phyloP scores from a whole-genome alignment of 805 yeast genomes.

The Naumovozyma castellii region DNA sequence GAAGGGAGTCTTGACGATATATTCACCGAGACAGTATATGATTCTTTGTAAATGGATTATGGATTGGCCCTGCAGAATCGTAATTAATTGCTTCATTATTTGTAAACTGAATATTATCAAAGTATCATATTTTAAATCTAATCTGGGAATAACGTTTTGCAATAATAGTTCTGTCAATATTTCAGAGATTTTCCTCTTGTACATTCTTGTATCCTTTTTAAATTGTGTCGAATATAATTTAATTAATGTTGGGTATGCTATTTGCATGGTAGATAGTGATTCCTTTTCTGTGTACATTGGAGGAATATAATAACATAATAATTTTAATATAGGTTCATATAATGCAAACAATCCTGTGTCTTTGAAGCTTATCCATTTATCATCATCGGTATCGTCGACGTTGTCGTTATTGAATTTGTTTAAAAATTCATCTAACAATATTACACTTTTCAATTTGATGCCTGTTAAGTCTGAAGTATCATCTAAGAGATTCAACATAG shows the following conservation, averaged over 20 bases:
- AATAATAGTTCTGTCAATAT: slow-evolving; percentile 19
- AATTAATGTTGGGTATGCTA: slow-evolving; percentile 17
- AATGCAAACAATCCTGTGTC: slow-evolving; percentile 21
- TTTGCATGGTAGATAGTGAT: slow-evolving; percentile 11
- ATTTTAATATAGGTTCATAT: slow-evolving; percentile 18
- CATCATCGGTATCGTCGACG: slow-evolving; percentile 1
- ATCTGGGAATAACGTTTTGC: slow-evolving; percentile 22
- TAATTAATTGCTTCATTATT: slow-evolving; percentile 2
- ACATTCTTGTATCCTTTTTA: background rate
- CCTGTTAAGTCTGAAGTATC: slow-evolving; percentile 20
- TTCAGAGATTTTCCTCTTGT: slow-evolving; percentile 6
- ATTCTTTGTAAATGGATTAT: slow-evolving; percentile 18
- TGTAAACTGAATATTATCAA: slow-evolving; percentile 12
- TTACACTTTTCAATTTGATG: slow-evolving; percentile 21
- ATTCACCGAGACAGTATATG: slow-evolving; percentile 22
- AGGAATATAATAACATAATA: slow-evolving; percentile 24
- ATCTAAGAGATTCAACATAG: slow-evolving; percentile 25
- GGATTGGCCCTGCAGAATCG: slow-evolving; percentile 5
- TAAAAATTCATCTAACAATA: slow-evolving; percentile 14
- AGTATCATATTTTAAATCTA: slow-evolving; percentile 14
- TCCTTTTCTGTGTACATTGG: slow-evolving; percentile 16
- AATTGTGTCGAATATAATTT: slow-evolving; percentile 15
- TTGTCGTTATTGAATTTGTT: slow-evolving; percentile 7
- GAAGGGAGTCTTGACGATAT: slow-evolving; percentile 22
- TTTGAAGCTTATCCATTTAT: slow-evolving; percentile 16